Percentiles rank a stretch among this genome's conserved stretches.
Evolutionary conservation across 129 eudicot genomes (phyloP).

Genomic region (Logfia minima): DNA sequence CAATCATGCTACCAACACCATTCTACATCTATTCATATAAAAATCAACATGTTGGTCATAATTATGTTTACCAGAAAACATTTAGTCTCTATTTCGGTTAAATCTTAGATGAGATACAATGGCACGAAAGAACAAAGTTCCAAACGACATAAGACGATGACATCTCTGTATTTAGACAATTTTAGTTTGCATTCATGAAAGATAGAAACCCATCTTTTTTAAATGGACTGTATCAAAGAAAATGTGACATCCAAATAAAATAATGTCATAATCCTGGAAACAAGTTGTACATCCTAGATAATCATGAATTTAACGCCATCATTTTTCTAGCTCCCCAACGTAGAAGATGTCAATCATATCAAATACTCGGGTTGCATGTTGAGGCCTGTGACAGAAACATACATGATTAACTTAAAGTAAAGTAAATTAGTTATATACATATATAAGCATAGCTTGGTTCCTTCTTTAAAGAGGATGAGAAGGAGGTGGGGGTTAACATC

Average conservation of each 20-base stretch:
- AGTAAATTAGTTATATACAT: not conserved
- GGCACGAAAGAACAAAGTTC: not conserved
- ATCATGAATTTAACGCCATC: conserved; percentile 14
- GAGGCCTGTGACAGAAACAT: conserved; percentile 65
- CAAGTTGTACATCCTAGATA: conserved; percentile 13
- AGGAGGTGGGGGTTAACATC: not conserved
- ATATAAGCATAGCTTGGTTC: not conserved
- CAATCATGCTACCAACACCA: too few species aligned
- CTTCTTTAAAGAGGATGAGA: not conserved
- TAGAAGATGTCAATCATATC: conserved; percentile 85
- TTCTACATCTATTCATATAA: too few species aligned
- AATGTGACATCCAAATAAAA: not conserved
- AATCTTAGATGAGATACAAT: not conserved
- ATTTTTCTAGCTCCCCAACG: conserved; percentile 63
- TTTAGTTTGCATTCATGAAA: conserved; percentile 12
- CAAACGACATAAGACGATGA: not conserved
- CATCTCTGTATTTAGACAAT: not conserved
- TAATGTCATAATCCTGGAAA: conserved; percentile 19
- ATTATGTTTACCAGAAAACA: not conserved
- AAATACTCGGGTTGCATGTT: conserved; percentile 84
- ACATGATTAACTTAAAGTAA: not conserved
- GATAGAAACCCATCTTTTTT: conserved; percentile 1
- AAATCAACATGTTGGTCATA: too few species aligned
- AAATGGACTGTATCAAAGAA: conserved; percentile 1
- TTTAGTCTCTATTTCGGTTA: not conserved